These are phyloP conservation scores for Aethionema arabicum DNA, from an alignment of 345 rosid species.

Conservation along the genomic window DNA sequence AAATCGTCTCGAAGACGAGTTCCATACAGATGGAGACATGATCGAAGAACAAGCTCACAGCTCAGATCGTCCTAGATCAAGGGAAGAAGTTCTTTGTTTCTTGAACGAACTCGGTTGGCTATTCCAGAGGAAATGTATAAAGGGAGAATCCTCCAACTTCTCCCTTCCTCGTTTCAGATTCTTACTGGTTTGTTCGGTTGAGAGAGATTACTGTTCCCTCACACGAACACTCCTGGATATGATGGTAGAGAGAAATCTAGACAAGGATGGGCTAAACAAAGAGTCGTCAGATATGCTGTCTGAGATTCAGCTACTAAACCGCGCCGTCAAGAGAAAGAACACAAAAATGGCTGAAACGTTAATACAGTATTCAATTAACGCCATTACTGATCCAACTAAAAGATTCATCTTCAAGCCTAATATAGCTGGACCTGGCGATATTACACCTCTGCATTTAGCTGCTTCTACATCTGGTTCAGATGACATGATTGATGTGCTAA, in stretches of 20 bases:
- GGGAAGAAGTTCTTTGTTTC: conserved; percentile 69
- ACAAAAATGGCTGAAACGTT: conserved; percentile 65
- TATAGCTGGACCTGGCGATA: conserved; percentile 60
- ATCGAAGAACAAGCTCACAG: conserved; percentile 44
- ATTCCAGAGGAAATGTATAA: conserved; percentile 51
- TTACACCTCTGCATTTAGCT: conserved; percentile 83
- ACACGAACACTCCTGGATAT: conserved; percentile 57
- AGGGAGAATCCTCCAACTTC: conserved; percentile 41
- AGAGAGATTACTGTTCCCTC: conserved; percentile 64
- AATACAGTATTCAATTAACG: conserved; percentile 41
- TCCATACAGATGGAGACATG: conserved; percentile 43
- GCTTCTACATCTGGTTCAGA: conserved; percentile 64
- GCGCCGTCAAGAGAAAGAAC: conserved; percentile 70
- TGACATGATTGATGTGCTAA: conserved; percentile 62
- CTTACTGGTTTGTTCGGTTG: conserved; percentile 68
- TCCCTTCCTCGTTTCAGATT: conserved; percentile 66
- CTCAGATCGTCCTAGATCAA: conserved; percentile 48
- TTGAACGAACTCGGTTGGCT: conserved; percentile 93
- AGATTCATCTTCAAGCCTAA: conserved; percentile 62
- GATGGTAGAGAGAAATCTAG: conserved; percentile 55
- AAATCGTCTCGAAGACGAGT: conserved; percentile 67
- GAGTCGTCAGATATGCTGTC: conserved; percentile 53
- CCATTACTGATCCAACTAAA: conserved; percentile 23
- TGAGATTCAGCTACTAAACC: conserved; percentile 68
- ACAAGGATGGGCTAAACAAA: conserved; percentile 34